These are phyloP conservation scores for Pestalotiopsis sp. DNA, from an alignment of 2,329 filamentous ascomycete genomes.

Conservation along the genomic window DNA sequence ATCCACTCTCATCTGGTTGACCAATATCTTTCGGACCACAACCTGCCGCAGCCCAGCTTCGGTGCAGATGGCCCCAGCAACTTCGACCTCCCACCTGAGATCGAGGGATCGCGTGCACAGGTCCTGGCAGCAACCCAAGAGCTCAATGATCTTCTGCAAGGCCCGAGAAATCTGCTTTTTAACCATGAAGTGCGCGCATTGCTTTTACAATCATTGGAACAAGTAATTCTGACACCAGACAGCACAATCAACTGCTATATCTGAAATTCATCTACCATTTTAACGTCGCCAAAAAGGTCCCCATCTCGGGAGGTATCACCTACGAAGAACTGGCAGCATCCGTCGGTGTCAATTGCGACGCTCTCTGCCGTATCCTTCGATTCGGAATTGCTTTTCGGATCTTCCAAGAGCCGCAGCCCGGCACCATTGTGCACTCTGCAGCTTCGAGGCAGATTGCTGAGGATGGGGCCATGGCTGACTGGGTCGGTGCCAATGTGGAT, in stretches of 20 bases:
- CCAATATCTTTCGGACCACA: background rate
- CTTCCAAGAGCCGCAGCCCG: background rate
- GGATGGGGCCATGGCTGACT: slow-evolving; percentile 10
- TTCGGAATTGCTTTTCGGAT: background rate
- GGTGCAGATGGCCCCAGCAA: background rate
- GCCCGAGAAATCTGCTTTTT: background rate
- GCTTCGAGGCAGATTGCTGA: slow-evolving; percentile 4
- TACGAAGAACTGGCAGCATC: background rate
- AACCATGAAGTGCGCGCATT: background rate
- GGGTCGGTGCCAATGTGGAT: slow-evolving; percentile 14
- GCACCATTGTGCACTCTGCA: background rate
- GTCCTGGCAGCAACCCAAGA: background rate
- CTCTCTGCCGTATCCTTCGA: background rate
- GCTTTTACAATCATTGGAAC: background rate
- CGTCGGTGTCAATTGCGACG: background rate
- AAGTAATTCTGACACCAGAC: background rate
- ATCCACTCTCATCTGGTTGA: background rate
- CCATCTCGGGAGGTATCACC: background rate
- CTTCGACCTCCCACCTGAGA: background rate
- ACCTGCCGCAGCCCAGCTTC: background rate
- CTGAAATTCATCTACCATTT: background rate
- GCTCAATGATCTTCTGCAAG: background rate
- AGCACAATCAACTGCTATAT: background rate
- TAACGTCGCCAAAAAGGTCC: background rate
- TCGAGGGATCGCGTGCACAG: background rate